Evolutionary conservation across 2,329 filamentous ascomycete species (phyloP), one percentile per base, ranked within the genome.

Genomic region (Hypoxylon sp.): DNA sequence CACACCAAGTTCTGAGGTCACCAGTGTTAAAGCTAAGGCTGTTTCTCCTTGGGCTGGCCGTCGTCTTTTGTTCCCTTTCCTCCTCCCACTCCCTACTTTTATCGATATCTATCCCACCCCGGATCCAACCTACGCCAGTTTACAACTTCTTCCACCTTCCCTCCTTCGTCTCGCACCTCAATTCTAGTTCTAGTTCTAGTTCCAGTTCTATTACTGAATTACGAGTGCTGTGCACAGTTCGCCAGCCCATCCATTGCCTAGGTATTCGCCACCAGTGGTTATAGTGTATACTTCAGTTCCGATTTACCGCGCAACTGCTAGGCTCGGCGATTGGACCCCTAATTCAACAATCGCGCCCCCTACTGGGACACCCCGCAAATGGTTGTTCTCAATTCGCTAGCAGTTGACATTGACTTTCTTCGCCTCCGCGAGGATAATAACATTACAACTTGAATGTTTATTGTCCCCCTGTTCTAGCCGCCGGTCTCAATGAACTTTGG

Each of bases 401-500:
- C 54, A 59, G 44, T 42, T 36, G 18, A 55, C 60, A 64, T 57
- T 63, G 51, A 60, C 53, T 36, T 53, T 63, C 55, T 54, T 55
- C 45, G 38, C 20, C 61, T 54, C 58, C 45, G 58, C 64, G 38
- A 46, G 53, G 50, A 52, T 30, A 42, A 67, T 30, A 50, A 64
- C 61, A 63, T 57, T 65, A 65, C 51, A 45, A 56, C 30, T 45
- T 49, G 33, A 52, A 49, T 64, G 62, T 36, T 61, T 61, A 70
- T 70, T 66, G 65, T 67, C 62, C 36, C 33, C 58, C 33, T n/a
- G 54, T 64, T 67, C 24, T 32, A 45, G 59, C 33, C n/a, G n/a
- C n/a, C n/a, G n/a, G 53, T 63, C n/a, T 67, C 18, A 68, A 65
- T 65, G 55, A 56, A 66, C 61, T 65, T 61, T 48, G 14, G 4